Evolutionary conservation across 2,329 filamentous ascomycete genomes (phyloP).

Genomic region (Clonostachys solani): DNA sequence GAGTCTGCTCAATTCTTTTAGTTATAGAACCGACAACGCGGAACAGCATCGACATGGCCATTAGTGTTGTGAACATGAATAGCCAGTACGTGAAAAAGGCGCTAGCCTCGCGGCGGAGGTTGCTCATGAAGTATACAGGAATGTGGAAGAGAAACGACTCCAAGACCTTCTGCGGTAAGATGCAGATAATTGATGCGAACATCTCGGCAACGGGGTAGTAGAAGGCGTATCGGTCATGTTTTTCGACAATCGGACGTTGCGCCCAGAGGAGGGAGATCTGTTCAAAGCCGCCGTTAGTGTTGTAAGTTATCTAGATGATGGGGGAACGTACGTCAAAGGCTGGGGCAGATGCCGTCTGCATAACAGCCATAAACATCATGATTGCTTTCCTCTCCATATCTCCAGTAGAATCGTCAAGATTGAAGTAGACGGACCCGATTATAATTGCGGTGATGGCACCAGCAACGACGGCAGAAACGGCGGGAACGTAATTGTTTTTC

Average conservation of each 20-base stretch:
- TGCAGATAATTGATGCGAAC: constrained; percentile 24
- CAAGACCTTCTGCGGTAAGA: constrained; percentile 32
- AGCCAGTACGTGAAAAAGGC: constrained; percentile 41
- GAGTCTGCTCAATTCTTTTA: constrained; percentile 59
- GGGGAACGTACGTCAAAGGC: no score
- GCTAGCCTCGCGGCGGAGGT: constrained; percentile 34
- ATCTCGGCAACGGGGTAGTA: constrained; percentile 26
- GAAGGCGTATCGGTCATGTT: constrained; percentile 25
- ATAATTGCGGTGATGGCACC: constrained; percentile 55
- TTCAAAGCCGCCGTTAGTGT: constrained; percentile 50
- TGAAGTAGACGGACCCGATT: constrained; percentile 57
- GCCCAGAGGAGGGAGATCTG: constrained; percentile 43
- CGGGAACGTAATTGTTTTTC: constrained; percentile 44
- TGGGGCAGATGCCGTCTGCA: constrained; percentile 26
- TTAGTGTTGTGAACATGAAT: constrained; percentile 27
- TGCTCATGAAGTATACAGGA: constrained; percentile 43
- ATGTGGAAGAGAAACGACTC: constrained; percentile 33
- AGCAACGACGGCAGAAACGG: constrained; percentile 9
- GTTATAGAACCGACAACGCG: constrained; percentile 68
- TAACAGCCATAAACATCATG: constrained; percentile 54
- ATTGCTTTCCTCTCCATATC: constrained; percentile 51
- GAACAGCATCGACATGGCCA: constrained; percentile 70
- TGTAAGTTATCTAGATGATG: constrained; percentile 14
- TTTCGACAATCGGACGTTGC: constrained; percentile 30
- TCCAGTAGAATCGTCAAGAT: constrained; percentile 39